Evolutionary conservation across 345 rosid species (phyloP), one percentile per base, ranked within the genome.

Genomic region (Combretum micranthum): DNA sequence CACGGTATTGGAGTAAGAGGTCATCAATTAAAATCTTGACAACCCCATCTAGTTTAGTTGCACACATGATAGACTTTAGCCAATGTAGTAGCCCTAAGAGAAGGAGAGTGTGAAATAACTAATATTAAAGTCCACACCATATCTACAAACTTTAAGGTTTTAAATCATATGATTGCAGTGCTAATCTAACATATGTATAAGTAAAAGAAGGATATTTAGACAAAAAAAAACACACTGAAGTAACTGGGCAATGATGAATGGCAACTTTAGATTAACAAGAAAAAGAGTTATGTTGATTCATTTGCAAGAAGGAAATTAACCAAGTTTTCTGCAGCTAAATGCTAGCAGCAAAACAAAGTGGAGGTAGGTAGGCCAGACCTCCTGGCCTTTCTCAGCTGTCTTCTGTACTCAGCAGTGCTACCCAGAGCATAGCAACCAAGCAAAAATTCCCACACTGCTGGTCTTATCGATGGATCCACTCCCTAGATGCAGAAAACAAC

Each of bases 361-460:
- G 43, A 61, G 26, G 60, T 50, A 50, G 51, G 57, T 60, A 42
- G 54, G 62, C 21, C 69, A 44, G 56, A 87, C 97, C 96, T 90
- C 59, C 97, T 66, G 5, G 89, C 86, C 55, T 65, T 67, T 70
- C 96, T 85, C 67, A 87, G 84, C 69, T 77, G 83, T 71, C 66
- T 69, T 46, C 97, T 76, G 60, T 80, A 55, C 69, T 90, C 97
- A 47, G 91, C 76, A 52, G 93, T 90, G 69, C 90, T 87, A 58
- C 80, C 77, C 70, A 82, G 66, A 50, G 75, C 64, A 71, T 90
- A 90, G 75, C 96, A 87, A 42, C 97, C 96, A 64, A 90, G 96
- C 42, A 90, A 69, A 82, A 90, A 90, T 69, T 90, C 96, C 97
- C 97, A 90, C 70, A 90, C 96, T 64, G 85, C 91, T 69, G 94